A percentile compares a stretch with the other conserved stretches of the same genome.
These are phyloP conservation scores for Globisporangium middletonii DNA, from an alignment of 352 stramenopile species.

Conservation along the genomic window DNA sequence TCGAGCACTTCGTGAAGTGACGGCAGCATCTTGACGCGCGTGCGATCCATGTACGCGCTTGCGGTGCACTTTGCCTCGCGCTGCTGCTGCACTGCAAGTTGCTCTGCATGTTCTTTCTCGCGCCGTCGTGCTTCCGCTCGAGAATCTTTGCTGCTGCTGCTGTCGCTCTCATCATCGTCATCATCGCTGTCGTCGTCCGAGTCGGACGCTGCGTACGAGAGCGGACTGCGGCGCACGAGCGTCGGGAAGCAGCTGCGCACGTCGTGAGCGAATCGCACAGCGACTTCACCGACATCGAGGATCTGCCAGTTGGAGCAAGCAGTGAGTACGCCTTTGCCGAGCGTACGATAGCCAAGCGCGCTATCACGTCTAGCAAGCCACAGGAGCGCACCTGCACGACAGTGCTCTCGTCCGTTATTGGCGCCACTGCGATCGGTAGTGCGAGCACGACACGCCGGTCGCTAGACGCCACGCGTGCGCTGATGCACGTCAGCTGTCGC, in stretches of 20 bases:
- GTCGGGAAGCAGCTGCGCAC: constrained; percentile 60
- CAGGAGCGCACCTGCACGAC: constrained; percentile 12
- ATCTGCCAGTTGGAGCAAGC: constrained; percentile 8
- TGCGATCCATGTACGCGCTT: constrained; percentile 25
- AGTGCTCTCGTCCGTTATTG: background rate
- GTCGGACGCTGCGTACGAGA: constrained; percentile 17
- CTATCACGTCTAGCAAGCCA: too few species aligned
- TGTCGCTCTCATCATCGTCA: background rate
- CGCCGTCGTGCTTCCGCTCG: background rate
- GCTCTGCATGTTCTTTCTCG: constrained; percentile 4
- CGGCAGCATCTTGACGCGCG: constrained; percentile 35
- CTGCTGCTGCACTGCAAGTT: constrained; percentile 5
- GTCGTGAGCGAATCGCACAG: constrained; percentile 43
- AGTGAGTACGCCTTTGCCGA: constrained; percentile 5
- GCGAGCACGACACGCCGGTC: constrained; percentile 37
- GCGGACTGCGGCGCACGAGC: constrained; percentile 43
- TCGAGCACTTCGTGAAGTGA: constrained; percentile 30
- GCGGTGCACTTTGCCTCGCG: constrained; percentile 4
- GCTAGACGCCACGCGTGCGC: constrained; percentile 43
- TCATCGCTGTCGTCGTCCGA: constrained; percentile 20
- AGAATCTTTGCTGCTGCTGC: background rate
- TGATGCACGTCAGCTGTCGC: constrained; percentile 56
- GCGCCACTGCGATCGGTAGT: constrained; percentile 25
- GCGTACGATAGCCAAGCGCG: background rate
- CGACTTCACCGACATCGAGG: constrained; percentile 53